Evolutionary conservation across 2,329 filamentous ascomycete species (phyloP), one percentile per base, ranked within the genome.

Genomic region (Ophiostoma novo-ulmi): DNA sequence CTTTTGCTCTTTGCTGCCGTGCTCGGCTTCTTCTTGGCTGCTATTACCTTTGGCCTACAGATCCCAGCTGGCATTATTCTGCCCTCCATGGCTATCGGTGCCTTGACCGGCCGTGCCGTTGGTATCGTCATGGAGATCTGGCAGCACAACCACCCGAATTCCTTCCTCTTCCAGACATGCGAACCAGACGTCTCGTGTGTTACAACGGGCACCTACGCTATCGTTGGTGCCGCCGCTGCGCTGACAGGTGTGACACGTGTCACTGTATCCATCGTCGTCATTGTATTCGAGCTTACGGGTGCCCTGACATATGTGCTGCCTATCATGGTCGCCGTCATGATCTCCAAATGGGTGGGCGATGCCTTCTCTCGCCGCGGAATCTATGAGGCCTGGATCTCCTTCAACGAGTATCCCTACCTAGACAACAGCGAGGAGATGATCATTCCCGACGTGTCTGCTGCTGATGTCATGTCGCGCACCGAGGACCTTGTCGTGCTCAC

Each of bases 321-420:
- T 70, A 99, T 98, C 79, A 99, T 99, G 95, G 92, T 99, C 74
- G 93, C 94, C 63, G 95, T 99, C 77, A 97, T 99, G 94, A 85
- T 98, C 64, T 92, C 92, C 73, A 99, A 99, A 82, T 99, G 95
- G 95, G 93, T 97, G 36, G 95, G 94, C 76, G 95, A 99, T 79
- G 94, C 93, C 68, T 94, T 99, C 79, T 93, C 92, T 36, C 92
- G 92, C 70, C 88, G 91, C 68, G 93, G 95, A 74, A 98, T 99
- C 80, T 99, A 99, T 82, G 95, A 99, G 79, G 91, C 91, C 70
- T 99, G 95, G 95, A 99, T 99, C 77, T 91, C 93, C 75, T 90
- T 97, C 80, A 95, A 96, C 77, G 93, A 92, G 75, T 99, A 98
- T 78, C 95, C 95, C 0, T 97, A 94, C 80, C 87, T 99, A 70